Evolutionary conservation across 2,329 filamentous ascomycete genomes (phyloP).

Genomic region (Neopestalotiopsis rosae): DNA sequence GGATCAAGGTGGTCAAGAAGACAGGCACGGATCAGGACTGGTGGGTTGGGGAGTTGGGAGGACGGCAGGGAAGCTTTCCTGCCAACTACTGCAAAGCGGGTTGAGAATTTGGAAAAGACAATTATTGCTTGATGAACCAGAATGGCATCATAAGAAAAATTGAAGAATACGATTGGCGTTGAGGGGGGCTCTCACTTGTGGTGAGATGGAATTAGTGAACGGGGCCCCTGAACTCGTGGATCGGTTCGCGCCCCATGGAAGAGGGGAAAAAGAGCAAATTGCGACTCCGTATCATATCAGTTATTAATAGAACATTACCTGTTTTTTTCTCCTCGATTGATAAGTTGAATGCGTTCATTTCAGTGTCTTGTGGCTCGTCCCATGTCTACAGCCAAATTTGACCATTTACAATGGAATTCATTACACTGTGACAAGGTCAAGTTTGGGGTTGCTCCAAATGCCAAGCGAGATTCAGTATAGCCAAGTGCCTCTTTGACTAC

Average conservation of each 20-base stretch:
- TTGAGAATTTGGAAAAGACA: slow-evolving; percentile 23
- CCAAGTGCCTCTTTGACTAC: too few species aligned
- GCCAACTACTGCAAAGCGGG: slow-evolving; percentile 76
- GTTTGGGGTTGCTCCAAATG: too few species aligned
- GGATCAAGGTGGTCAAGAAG: slow-evolving; percentile 78
- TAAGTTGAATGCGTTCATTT: background rate
- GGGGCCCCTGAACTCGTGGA: background rate
- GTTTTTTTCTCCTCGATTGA: background rate
- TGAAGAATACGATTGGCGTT: background rate
- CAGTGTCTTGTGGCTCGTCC: background rate
- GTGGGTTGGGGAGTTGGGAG: slow-evolving; percentile 82
- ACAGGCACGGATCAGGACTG: slow-evolving; percentile 83
- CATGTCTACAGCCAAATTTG: too few species aligned
- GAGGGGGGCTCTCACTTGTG: background rate
- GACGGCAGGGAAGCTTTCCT: slow-evolving; percentile 74
- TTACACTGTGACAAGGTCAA: too few species aligned
- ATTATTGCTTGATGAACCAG: background rate
- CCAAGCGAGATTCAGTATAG: too few species aligned
- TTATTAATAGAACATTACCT: background rate
- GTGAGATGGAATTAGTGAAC: background rate
- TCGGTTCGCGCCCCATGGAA: background rate
- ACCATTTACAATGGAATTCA: too few species aligned
- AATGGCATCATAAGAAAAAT: background rate
- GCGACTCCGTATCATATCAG: background rate
- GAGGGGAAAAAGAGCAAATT: background rate